These are phyloP conservation scores for Aspergillus haitiensis DNA, from an alignment of 495 filamentous ascomycete genomes.

Conservation along the genomic window DNA sequence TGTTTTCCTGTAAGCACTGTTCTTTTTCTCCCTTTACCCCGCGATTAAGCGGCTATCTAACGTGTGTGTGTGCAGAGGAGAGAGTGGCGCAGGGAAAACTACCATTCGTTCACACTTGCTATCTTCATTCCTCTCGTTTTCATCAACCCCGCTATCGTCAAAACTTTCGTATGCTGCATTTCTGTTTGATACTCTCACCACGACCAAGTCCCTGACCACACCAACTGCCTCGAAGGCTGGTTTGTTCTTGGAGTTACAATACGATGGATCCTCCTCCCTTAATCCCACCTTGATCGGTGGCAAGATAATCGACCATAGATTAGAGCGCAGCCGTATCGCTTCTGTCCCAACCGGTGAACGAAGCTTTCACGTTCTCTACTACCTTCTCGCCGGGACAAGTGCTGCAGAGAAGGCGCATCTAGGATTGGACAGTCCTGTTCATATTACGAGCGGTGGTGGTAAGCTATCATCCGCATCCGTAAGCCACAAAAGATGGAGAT, in stretches of 20 bases:
- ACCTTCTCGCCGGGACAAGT: conserved; percentile 89
- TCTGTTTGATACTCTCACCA: conserved; percentile 92
- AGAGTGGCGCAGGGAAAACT: conserved; percentile 94
- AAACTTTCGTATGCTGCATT: conserved; percentile 93
- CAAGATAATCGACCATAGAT: conserved; percentile 87
- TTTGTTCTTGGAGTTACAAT: conserved; percentile 93
- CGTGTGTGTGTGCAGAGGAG: conserved; percentile 59
- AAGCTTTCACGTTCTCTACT: conserved; percentile 95
- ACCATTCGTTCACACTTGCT: conserved; percentile 87
- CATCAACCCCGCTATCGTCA: conserved; percentile 85
- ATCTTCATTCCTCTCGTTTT: conserved; percentile 78
- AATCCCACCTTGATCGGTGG: conserved; percentile 85
- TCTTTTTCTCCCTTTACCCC: neutral
- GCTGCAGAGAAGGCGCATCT: conserved; percentile 85
- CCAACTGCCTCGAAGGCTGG: conserved; percentile 94
- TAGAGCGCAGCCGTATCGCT: conserved; percentile 87
- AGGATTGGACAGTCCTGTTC: conserved; percentile 66
- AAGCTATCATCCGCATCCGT: conserved; percentile 54
- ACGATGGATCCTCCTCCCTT: conserved; percentile 80
- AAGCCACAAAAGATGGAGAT: conserved; percentile 82
- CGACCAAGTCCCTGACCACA: conserved; percentile 95
- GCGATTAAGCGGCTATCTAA: neutral
- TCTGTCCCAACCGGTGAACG: conserved; percentile 91
- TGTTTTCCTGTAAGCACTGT: conserved; percentile 74
- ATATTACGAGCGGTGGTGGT: conserved; percentile 39